Evolutionary conservation across 2,329 filamentous ascomycete genomes (phyloP), one percentile per base, ranked within the genome.

Genomic region (Ascochyta rabiei): DNA sequence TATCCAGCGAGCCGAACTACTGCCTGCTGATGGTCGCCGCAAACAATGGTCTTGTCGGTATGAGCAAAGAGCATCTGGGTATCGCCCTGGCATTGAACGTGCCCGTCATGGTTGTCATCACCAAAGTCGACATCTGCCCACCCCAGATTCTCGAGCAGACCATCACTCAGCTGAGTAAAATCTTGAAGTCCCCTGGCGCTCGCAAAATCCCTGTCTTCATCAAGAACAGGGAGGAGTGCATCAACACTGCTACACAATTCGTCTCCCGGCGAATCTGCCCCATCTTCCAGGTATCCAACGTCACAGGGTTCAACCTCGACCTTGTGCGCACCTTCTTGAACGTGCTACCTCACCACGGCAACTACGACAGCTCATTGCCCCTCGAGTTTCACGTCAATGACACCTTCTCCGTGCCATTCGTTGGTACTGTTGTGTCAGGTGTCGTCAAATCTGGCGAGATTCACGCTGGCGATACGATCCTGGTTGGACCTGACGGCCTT

Each of bases 301-400:
- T 99, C 28, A 98, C 95, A 0, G 95, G 95, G 40, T 86, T 96
- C 75, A 91, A 90, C 57, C 83, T 99, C 40, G 90, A 97, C 60
- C 83, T 97, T 4, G 92, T 99, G 5, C 89, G 93, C 49, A 90
- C 89, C 0, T 99, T 99, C 75, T 79, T 99, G 49, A 98, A 98
- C 68, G 96, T 98, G 57, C 82, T 99, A 3, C 95, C 95, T 1
- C 93, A 96, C 64, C 91, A 97, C 65, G 93, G 93, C 44, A 90
- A 93, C 57, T 98, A 98, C 74, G 90, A 98, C 71, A 82, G 88
- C 16, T 87, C 91, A 41, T 71, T 90, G 0, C 88, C 93, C 0
- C 96, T 98, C 62, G 95, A 98, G 72, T 97, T 98, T 65, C 88
- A 96, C 56, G 85, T 99, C 61, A 99, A 98, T 71, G 95, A 99